A percentile compares a stretch with the other conserved stretches of the same genome.
Evolutionary conservation across 495 filamentous ascomycete genomes (phyloP).

Genomic region (Aeminium ludgeri): DNA sequence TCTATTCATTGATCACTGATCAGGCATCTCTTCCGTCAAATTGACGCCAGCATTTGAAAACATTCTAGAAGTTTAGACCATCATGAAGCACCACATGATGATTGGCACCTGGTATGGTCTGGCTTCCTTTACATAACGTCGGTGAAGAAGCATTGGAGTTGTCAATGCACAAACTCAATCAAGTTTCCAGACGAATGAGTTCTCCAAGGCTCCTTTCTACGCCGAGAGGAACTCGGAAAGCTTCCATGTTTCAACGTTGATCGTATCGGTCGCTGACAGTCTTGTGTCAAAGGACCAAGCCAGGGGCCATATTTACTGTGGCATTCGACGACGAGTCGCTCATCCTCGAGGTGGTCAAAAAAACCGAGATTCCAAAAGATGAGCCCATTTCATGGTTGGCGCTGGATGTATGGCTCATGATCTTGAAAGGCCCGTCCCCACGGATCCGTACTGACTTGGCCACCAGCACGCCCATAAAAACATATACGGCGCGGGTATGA

Average conservation of each 20-base stretch:
- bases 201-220: too few species aligned
- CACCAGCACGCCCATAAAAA: constrained; percentile 55
- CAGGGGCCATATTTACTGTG: constrained; percentile 71
- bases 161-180: too few species aligned
- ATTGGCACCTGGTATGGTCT: constrained; percentile 16
- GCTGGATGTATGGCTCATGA: constrained; percentile 62
- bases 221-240: too few species aligned
- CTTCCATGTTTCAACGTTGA: background rate
- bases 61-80: too few species aligned
- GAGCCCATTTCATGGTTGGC: constrained; percentile 87
- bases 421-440: constrained; percentile 3
- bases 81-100: constrained; percentile 20
- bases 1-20: too few species aligned
- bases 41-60: too few species aligned
- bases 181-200: too few species aligned
- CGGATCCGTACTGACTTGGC: background rate
- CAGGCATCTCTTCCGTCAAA: too few species aligned
- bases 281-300: constrained; percentile 44
- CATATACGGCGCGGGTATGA: constrained; percentile 77
- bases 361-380: constrained; percentile 58
- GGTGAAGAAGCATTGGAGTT: background rate
- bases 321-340: constrained; percentile 64
- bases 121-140: background rate
- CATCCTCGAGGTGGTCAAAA: constrained; percentile 53
- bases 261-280: background rate